A percentile compares a stretch with the other conserved stretches of the same genome.
Evolutionary conservation across 2,329 filamentous ascomycete genomes (phyloP).

Genomic region (Bisporella sp.): DNA sequence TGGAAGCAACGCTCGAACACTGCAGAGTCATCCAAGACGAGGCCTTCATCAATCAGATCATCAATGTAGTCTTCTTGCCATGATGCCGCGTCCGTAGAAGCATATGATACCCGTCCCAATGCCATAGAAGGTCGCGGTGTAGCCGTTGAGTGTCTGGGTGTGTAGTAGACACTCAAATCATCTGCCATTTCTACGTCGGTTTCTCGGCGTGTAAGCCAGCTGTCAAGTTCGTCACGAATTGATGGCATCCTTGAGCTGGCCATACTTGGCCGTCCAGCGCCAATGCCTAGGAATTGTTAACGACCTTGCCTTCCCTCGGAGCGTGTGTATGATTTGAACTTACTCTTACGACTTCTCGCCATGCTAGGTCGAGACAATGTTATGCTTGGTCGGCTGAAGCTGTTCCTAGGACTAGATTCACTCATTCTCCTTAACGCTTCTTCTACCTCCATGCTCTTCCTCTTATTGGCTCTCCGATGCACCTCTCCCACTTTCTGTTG

Average conservation of each 20-base stretch:
- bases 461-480: conserved; percentile 43
- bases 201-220: conserved; percentile 31
- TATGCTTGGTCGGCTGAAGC: conserved; percentile 17
- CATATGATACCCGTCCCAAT: conserved; percentile 20
- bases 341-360: conserved; percentile 3
- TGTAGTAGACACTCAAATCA: conserved; percentile 31
- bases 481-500: conserved; percentile 64
- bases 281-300: conserved; percentile 17
- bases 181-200: conserved; percentile 36
- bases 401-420: conserved; percentile 32
- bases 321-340: conserved; percentile 3
- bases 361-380: conserved; percentile 16
- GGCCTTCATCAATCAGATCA: conserved; percentile 50
- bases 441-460: conserved; percentile 54
- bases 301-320: neutral
- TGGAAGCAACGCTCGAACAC: conserved; percentile 68
- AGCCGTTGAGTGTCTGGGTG: conserved; percentile 35
- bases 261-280: conserved; percentile 20
- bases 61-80: conserved; percentile 43
- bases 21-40: conserved; percentile 50
- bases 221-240: conserved; percentile 28
- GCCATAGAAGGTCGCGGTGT: conserved; percentile 33
- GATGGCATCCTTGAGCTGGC: conserved; percentile 27
- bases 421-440: conserved; percentile 48
- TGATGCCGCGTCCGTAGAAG: conserved; percentile 26